Base-by-base conservation (phyloP, 2,329 filamentous ascomycete genomes). In the Diaporthe ilicicola region DNA sequence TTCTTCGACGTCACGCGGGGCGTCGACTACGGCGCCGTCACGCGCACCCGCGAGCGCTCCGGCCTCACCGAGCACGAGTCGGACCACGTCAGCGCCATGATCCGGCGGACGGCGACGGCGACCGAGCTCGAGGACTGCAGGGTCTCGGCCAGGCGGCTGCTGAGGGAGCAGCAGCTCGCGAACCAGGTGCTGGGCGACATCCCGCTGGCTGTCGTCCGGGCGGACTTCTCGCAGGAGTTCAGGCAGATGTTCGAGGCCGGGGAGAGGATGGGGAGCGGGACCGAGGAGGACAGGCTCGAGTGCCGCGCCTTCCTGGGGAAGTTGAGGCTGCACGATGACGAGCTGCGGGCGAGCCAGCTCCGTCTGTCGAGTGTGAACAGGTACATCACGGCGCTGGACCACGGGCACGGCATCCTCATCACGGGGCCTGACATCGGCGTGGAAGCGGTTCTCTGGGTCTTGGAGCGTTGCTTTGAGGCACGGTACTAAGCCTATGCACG, bases 191-290 rank as follows among this genome's bases (percentile, higher is more conserved):
- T 62, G 39, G 56, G 39, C 27, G 42, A 62, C 10, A 22, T 48
- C 2, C 56, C 56, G 39, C 56, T 62, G 13, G 39, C 42, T 4
- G 56, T 62, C 10, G 56, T 62, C 37, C 56, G 56, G 6, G 56
- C 56, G 9, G 56, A 62, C 12, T 62, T 62, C 56, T 62, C 56
- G 42, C 24, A 62, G 56, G 56, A 62, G 56, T 62, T 62, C 3
- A 62, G 56, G 39, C 1, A 9, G 42, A 62, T 62, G 56, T 62
- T 62, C 22, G 56, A 62, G 42, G 56, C 39, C 1, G 56, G 56
- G 5, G 56, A 62, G 42, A 27, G 15, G 39, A 62, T 46, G 39
- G 56, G 56, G 12, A 62, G 48, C 6, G 56, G 56, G 17, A 48
- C 56, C 5, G 56, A 62, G 19, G 56, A 62, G 24, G 56, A 62